phyloP scores from a whole-genome alignment of 257 asterid genomes.

The Parsonsia alboflavescens region DNA sequence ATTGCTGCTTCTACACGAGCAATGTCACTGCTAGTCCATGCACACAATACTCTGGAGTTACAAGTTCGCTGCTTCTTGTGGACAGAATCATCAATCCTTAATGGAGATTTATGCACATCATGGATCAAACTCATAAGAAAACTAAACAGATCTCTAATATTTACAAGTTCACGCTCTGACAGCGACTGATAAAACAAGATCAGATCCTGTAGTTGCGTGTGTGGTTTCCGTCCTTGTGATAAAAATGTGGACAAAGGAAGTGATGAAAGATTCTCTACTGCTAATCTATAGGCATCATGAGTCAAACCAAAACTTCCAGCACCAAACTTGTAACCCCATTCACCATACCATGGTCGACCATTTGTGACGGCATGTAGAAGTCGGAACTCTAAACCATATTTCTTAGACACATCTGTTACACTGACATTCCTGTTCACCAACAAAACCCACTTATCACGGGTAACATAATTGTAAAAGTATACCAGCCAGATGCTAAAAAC shows the following conservation, averaged over 20 bases:
- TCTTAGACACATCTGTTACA: conserved; percentile 96
- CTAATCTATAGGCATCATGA: conserved; percentile 47
- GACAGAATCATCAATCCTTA: conserved; percentile 32
- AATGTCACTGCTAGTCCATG: conserved; percentile 63
- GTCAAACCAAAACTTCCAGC: conserved; percentile 80
- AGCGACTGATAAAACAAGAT: conserved; percentile 77
- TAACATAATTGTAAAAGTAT: background rate
- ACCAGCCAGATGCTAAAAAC: background rate
- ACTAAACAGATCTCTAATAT: conserved; percentile 63
- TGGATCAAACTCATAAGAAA: conserved; percentile 61
- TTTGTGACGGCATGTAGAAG: conserved; percentile 71
- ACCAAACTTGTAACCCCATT: conserved; percentile 94
- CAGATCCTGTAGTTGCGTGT: conserved; percentile 70
- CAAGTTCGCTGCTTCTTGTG: conserved; percentile 47
- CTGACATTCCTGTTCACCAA: conserved; percentile 62
- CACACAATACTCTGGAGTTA: conserved; percentile 53
- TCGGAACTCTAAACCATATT: conserved; percentile 77
- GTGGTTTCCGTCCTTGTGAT: conserved; percentile 77
- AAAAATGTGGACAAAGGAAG: conserved; percentile 56
- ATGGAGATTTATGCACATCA: conserved; percentile 35
- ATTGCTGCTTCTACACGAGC: conserved; percentile 77
- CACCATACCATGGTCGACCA: conserved; percentile 95
- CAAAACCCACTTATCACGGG: background rate
- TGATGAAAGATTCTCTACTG: conserved; percentile 53
- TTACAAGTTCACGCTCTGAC: conserved; percentile 71